Conservation (phyloP, 2,329 filamentous ascomycete genomes). For the Arthrobotrys iridis region DNA sequence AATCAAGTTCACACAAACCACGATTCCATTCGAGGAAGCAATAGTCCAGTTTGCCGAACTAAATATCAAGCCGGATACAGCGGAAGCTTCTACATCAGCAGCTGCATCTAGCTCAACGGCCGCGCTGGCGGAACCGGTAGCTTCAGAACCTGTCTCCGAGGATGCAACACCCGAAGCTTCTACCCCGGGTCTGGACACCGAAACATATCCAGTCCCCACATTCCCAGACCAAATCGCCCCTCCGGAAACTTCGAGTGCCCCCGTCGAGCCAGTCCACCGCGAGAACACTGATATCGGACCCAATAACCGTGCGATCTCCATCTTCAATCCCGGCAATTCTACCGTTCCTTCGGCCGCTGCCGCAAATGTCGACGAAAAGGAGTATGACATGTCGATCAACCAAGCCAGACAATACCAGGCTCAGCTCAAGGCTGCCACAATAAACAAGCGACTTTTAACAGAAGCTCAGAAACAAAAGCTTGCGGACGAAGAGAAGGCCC, state of each 20-base stretch:
- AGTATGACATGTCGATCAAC: constrained; percentile 78
- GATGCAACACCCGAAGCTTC: constrained; percentile 23
- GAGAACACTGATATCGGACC: constrained; percentile 57
- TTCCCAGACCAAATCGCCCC: constrained; percentile 54
- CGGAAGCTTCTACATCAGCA: constrained; percentile 59
- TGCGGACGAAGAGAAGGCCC: constrained; percentile 72
- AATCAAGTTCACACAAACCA: constrained; percentile 78
- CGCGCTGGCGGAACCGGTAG: constrained; percentile 51
- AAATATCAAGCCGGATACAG: constrained; percentile 69
- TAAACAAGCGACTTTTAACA: constrained; percentile 81
- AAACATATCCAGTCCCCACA: constrained; percentile 40
- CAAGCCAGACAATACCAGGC: constrained; percentile 80
- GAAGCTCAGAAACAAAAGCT: constrained; percentile 80
- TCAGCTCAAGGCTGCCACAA: constrained; percentile 69
- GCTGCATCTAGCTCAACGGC: constrained; percentile 56
- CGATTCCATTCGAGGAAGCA: constrained; percentile 82
- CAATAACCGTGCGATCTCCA: constrained; percentile 68
- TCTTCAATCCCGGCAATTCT: constrained; percentile 82
- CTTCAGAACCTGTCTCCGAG: constrained; percentile 30
- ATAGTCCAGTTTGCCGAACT: constrained; percentile 82
- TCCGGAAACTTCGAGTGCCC: constrained; percentile 26
- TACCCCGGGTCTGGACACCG: constrained; percentile 11
- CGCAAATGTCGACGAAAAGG: constrained; percentile 66
- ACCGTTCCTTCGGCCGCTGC: constrained; percentile 77
- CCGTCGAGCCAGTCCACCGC: constrained; percentile 50